Conservation (phyloP, 106 monocot species). For the Iris macrosiphon region DNA sequence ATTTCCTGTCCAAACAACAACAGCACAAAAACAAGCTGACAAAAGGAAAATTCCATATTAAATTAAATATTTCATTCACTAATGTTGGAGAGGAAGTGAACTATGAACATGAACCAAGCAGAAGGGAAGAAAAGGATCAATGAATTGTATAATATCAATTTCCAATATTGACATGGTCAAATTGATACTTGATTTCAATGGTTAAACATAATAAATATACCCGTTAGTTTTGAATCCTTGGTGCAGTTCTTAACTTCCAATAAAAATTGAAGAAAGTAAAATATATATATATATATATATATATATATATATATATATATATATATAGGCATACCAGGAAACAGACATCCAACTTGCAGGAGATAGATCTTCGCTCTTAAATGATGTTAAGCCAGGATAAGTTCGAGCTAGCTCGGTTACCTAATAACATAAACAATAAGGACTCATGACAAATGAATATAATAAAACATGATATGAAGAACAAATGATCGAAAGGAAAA, state of each 20-base stretch:
- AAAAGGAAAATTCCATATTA: too few species aligned
- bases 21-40: neutral
- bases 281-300: too few species aligned
- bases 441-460: neutral
- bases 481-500: neutral
- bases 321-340: constrained; percentile 57
- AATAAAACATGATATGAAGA: neutral
- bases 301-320: too few species aligned
- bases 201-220: neutral
- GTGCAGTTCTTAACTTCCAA: neutral
- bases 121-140: neutral
- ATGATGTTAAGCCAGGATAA: constrained; percentile 59
- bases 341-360: constrained; percentile 98
- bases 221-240: neutral
- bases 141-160: neutral
- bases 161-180: neutral
- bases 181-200: neutral
- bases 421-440: constrained; percentile 19
- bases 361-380: constrained; percentile 69
- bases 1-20: neutral
- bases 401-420: constrained; percentile 40
- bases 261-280: neutral
- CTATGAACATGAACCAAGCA: too few species aligned
- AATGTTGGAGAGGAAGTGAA: too few species aligned
- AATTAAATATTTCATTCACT: too few species aligned